These are phyloP conservation scores for Neocatenulostroma microsporum DNA, from an alignment of 2,329 filamentous ascomycete species.

Conservation along the genomic window DNA sequence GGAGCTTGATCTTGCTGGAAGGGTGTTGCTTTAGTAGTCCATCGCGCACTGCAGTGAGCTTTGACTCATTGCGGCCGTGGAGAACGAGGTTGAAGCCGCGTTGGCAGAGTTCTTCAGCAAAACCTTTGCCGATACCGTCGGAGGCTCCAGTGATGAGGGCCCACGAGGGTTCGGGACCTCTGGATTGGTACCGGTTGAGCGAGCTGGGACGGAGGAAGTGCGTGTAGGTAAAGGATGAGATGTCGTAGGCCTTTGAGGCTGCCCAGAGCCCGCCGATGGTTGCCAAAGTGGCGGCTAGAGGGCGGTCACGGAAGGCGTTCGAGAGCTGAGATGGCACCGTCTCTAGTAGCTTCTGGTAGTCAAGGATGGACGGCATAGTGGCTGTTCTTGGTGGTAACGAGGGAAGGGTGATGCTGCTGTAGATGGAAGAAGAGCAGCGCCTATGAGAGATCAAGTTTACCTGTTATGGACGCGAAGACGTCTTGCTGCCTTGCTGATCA, in stretches of 20 bases:
- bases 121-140: constrained; percentile 46
- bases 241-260: constrained; percentile 14
- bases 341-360: no score
- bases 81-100: constrained; percentile 49
- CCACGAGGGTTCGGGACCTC: constrained; percentile 31
- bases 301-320: no score
- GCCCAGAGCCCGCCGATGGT: constrained; percentile 15
- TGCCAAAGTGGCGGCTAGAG: no score
- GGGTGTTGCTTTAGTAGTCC: constrained; percentile 37
- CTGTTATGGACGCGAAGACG: no score
- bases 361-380: no score
- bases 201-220: constrained; percentile 21
- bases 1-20: constrained; percentile 28
- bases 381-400: no score
- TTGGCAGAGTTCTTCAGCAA: constrained; percentile 42
- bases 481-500: no score
- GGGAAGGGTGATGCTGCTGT: no score
- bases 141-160: constrained; percentile 47
- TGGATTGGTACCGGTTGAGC: constrained; percentile 20
- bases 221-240: constrained; percentile 16
- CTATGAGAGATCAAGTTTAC: no score
- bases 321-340: no score
- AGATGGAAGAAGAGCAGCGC: no score
- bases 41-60: constrained; percentile 35
- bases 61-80: constrained; percentile 44